Evolutionary conservation across 257 asterid genomes (phyloP).

Genomic region (Solanum chiquidenum): DNA sequence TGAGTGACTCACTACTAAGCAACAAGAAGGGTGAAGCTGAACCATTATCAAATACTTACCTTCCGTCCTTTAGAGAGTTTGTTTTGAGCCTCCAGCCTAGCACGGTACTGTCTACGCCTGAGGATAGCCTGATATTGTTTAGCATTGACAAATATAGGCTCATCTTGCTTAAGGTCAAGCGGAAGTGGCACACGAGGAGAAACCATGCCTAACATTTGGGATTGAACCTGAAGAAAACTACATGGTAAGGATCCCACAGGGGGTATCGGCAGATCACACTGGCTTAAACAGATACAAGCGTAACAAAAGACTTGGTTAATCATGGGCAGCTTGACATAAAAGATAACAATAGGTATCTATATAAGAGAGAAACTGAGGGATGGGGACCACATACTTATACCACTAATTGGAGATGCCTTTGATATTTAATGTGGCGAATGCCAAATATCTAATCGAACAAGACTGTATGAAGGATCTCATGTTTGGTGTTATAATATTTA

Average conservation of each 20-base stretch:
- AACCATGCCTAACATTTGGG: constrained; percentile 11
- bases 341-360: neutral
- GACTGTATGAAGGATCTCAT: neutral
- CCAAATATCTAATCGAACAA: neutral
- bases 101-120: constrained; percentile 24
- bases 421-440: neutral
- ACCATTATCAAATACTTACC: neutral
- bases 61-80: constrained; percentile 8
- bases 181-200: constrained; percentile 18
- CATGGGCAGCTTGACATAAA: neutral
- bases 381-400: neutral
- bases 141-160: constrained; percentile 25
- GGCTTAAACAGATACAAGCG: neutral
- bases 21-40: neutral
- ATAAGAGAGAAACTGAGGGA: neutral
- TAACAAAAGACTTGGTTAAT: neutral
- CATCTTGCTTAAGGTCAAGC: constrained; percentile 8
- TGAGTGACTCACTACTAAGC: neutral
- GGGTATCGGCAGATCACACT: neutral
- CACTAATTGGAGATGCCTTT: neutral
- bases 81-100: constrained; percentile 18
- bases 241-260: neutral
- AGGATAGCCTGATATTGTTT: constrained; percentile 25
- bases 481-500: neutral
- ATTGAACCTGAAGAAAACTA: constrained; percentile 13